phyloP scores from a whole-genome alignment of 2,329 filamentous ascomycete species.

The Alternaria arborescens region DNA sequence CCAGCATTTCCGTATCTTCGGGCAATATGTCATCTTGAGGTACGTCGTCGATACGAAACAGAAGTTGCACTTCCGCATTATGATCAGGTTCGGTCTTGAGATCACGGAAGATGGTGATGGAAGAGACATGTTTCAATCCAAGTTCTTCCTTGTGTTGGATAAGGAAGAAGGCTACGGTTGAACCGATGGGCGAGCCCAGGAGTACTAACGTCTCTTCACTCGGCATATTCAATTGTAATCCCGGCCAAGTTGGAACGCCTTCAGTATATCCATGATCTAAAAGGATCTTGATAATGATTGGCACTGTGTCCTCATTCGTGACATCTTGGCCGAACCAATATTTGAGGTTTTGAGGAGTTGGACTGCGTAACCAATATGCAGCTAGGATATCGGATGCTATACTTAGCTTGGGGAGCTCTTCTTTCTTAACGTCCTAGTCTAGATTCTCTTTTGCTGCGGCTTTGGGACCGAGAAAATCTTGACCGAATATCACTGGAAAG shows the following conservation, averaged over 20 bases:
- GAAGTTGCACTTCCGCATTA: not conserved
- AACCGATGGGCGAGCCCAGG: not conserved
- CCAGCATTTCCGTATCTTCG: not conserved
- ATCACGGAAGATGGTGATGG: not conserved
- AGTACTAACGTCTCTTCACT: not conserved
- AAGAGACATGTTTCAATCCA: not conserved
- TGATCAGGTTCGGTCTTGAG: not conserved
- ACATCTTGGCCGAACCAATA: not conserved
- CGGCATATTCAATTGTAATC: not conserved
- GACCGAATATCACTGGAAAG: not conserved
- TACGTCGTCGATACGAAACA: not conserved
- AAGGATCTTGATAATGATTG: not conserved
- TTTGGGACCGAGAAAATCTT: not conserved
- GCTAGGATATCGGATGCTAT: conserved; percentile 1
- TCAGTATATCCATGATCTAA: not conserved
- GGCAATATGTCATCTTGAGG: not conserved
- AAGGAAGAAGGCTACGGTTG: not conserved
- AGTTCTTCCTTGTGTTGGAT: not conserved
- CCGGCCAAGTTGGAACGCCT: not conserved
- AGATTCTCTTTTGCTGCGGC: not conserved
- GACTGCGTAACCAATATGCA: conserved; percentile 1
- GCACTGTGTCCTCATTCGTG: not conserved
- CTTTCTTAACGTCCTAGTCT: not conserved
- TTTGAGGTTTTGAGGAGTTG: not conserved
- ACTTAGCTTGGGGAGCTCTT: not conserved